phyloP scores from a whole-genome alignment of 2,329 filamentous ascomycete genomes.

The Aureobasidium sp. region DNA sequence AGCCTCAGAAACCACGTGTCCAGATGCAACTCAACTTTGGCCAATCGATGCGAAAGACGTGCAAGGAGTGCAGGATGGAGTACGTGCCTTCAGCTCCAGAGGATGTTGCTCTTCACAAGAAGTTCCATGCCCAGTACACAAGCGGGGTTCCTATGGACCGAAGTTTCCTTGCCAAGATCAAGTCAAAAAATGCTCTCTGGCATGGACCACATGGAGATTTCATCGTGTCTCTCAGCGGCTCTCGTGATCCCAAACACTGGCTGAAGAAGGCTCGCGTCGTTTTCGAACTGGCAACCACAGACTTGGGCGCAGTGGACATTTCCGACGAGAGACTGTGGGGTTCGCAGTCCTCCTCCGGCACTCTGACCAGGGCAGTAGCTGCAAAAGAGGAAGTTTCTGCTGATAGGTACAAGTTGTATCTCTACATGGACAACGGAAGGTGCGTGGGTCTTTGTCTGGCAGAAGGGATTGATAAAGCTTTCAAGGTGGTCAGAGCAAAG shows the following conservation, averaged over 20 bases:
- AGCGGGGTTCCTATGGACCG: conserved; percentile 56
- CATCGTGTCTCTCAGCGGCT: conserved; percentile 51
- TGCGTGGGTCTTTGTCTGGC: conserved; percentile 57
- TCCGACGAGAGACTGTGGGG: conserved; percentile 53
- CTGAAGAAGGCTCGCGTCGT: conserved; percentile 48
- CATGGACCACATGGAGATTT: conserved; percentile 35
- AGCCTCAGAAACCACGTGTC: conserved; percentile 35
- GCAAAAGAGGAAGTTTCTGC: conserved; percentile 21
- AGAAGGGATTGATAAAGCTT: conserved; percentile 54
- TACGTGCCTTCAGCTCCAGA: conserved; percentile 56
- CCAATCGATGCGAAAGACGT: conserved; percentile 49
- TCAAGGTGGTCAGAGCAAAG: conserved; percentile 37
- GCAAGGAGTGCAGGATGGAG: conserved; percentile 57
- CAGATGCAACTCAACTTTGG: conserved; percentile 58
- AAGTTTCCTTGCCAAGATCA: conserved; percentile 43
- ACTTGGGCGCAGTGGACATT: conserved; percentile 55
- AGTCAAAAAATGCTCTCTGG: conserved; percentile 15
- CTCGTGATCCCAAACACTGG: conserved; percentile 43
- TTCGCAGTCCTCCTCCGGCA: neutral
- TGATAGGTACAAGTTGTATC: conserved; percentile 53
- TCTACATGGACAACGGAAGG: conserved; percentile 55
- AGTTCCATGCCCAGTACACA: conserved; percentile 56
- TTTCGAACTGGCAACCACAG: conserved; percentile 55
- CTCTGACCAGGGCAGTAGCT: neutral
- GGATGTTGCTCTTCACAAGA: conserved; percentile 56